These are phyloP conservation scores for Adansonia rubrostipa DNA, from an alignment of 441 rosid genomes.

Conservation along the genomic window DNA sequence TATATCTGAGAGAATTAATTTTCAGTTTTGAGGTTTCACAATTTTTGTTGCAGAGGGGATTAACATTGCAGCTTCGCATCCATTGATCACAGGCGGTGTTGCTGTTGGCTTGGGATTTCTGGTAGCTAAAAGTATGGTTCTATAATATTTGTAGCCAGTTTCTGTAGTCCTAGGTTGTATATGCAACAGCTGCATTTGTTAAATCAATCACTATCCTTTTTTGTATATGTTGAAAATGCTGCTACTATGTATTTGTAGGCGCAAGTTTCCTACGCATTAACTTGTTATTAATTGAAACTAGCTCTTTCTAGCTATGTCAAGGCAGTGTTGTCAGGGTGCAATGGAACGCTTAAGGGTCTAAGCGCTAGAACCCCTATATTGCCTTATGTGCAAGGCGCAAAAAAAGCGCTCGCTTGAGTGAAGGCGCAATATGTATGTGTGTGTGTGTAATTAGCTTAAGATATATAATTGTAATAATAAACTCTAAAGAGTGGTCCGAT, in stretches of 20 bases:
- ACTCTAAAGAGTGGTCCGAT: too few relatives aligned
- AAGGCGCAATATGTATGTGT: too few relatives aligned
- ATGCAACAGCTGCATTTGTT: not conserved
- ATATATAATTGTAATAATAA: too few relatives aligned
- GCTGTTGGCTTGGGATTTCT: slow-evolving; percentile 64
- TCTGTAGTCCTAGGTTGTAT: not conserved
- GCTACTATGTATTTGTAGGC: not conserved
- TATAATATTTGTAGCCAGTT: not conserved
- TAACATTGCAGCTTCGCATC: slow-evolving; percentile 64
- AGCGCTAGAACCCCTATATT: too few relatives aligned
- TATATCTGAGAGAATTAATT: slow-evolving; percentile 13
- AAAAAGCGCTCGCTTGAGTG: too few relatives aligned
- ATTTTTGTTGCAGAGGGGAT: slow-evolving; percentile 62
- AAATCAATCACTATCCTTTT: not conserved
- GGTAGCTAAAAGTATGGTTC: slow-evolving; percentile 60
- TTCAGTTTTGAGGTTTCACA: slow-evolving; percentile 4
- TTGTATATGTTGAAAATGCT: not conserved
- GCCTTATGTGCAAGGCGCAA: too few relatives aligned
- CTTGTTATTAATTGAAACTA: not conserved
- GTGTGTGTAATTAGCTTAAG: too few relatives aligned
- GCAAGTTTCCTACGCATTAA: not conserved
- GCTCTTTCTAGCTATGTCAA: not conserved
- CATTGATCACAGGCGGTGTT: slow-evolving; percentile 54
- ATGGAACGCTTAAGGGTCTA: too few relatives aligned
- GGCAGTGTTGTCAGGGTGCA: too few relatives aligned